Evolutionary conservation across 352 stramenopile genomes (phyloP).

Genomic region (Globisporangium paddicum): DNA sequence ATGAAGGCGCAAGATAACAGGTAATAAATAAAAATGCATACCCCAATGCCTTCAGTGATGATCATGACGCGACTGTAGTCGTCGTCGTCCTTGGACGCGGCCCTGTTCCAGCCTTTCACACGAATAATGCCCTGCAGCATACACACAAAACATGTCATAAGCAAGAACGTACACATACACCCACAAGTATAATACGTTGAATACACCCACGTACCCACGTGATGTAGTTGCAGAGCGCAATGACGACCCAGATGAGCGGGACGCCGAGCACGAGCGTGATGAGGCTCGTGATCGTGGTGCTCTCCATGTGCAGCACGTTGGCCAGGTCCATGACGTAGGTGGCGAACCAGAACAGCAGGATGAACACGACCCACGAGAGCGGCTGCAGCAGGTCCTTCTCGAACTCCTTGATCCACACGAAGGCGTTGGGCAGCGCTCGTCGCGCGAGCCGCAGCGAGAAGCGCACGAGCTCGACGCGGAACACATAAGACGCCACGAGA

Average conservation of each 20-base stretch:
- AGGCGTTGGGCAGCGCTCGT: conserved; percentile 48
- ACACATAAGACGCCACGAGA: conserved; percentile 57
- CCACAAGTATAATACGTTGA: background rate
- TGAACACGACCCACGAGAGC: conserved; percentile 79
- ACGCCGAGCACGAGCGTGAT: conserved; percentile 61
- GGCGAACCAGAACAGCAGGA: conserved; percentile 65
- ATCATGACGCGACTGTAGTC: conserved; percentile 86
- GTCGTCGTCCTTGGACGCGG: conserved; percentile 67
- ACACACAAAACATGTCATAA: background rate
- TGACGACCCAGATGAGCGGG: conserved; percentile 78
- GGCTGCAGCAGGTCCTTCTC: conserved; percentile 75
- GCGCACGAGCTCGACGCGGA: conserved; percentile 73
- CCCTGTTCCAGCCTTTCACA: conserved; percentile 74
- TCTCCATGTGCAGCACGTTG: conserved; percentile 35
- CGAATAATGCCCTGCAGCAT: conserved; percentile 58
- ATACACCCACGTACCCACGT: conserved; percentile 59
- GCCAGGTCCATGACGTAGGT: conserved; percentile 63
- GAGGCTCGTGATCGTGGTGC: conserved; percentile 39
- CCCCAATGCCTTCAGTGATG: conserved; percentile 78
- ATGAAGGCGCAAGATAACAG: background rate
- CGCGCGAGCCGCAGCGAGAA: conserved; percentile 65
- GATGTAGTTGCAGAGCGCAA: conserved; percentile 79
- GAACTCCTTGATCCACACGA: conserved; percentile 81
- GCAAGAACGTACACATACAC: background rate
- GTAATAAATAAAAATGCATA: conserved; percentile 20